Evolutionary conservation across 352 stramenopile species (phyloP).

Genomic region (Phytophthora citrophthora): DNA sequence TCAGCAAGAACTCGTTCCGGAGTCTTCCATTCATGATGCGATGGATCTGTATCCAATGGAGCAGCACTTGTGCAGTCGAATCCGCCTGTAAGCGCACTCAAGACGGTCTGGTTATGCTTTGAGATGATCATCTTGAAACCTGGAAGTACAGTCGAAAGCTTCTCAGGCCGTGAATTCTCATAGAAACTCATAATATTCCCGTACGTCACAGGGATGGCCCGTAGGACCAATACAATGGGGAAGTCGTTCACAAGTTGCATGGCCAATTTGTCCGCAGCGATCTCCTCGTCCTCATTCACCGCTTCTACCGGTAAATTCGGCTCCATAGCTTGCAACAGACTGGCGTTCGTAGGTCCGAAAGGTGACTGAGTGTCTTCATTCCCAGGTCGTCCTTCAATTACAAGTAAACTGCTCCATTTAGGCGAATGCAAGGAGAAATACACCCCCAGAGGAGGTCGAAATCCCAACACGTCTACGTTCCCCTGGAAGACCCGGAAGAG

Average conservation of each 20-base stretch:
- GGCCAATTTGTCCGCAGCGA: conserved; percentile 69
- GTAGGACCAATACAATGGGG: conserved; percentile 78
- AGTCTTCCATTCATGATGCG: conserved; percentile 60
- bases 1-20: conserved; percentile 57
- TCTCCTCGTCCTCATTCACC: conserved; percentile 73
- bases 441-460: conserved; percentile 61
- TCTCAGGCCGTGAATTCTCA: conserved; percentile 44
- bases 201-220: conserved; percentile 63
- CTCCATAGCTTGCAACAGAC: conserved; percentile 57
- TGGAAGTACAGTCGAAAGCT: conserved; percentile 54
- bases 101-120: conserved; percentile 46
- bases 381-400: conserved; percentile 50
- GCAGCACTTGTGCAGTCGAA: conserved; percentile 24
- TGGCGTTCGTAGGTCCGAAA: conserved; percentile 51
- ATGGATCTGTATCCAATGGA: conserved; percentile 11
- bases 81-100: conserved; percentile 19
- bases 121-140: conserved; percentile 85
- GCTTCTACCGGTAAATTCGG: conserved; percentile 31
- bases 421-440: conserved; percentile 87
- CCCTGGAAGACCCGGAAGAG: conserved; percentile 86
- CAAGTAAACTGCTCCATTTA: conserved; percentile 80
- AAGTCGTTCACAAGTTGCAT: conserved; percentile 64
- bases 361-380: conserved; percentile 53
- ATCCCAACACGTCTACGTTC: conserved; percentile 74
- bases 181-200: conserved; percentile 84